Base-by-base conservation (phyloP, 2,329 filamentous ascomycete genomes). In the Cryphonectria naterciae region DNA sequence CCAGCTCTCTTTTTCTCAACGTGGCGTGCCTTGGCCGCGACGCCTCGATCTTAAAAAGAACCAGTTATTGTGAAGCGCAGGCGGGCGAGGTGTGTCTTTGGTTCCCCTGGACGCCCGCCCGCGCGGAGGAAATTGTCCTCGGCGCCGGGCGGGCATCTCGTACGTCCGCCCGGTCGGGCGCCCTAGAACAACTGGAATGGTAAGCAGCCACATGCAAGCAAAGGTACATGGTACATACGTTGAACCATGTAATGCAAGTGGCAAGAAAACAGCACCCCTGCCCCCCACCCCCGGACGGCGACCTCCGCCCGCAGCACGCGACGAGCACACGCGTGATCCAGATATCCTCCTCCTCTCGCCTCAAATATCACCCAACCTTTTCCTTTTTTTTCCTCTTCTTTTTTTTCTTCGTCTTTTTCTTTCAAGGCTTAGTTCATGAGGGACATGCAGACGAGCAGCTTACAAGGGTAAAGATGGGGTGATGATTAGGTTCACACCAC, bases 101-200 rank as follows among this genome's bases (percentile, higher is more conserved):
- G 17, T 22, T 4, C 5, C 17, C 11, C n/a, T 56, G 11, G 52
- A 25, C 25, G 52, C n/a, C 46, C 13, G 52, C 25, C n/a, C 4
- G 6, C 13, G 54, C 13, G 28, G 15, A 32, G 54, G 28, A 17
- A 6, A 17, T 17, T 4, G 28, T 32, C 49, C 67, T 69, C 37
- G 67, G 67, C 67, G 39, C 37, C 65, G 60, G 60, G n/a, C 60
- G 60, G 67, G n/a, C n/a, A 49, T 32, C 49, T 19, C 43, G 52
- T 56, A 60, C 28, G 19, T 35, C 32, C 62, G 67, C 67, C 43
- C 28, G 54, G n/a, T 22, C 25, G 54, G 54, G 54, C 54, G 6
- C 13, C 13, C 54, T 13, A 35, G 28, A 35, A 56, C n/a, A 56
- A 32, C 19, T 7, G n/a, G 28, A 58, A 17, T 8, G n/a, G 54